Evolutionary conservation across 345 rosid species (phyloP).

Genomic region (Lepidium didymum): DNA sequence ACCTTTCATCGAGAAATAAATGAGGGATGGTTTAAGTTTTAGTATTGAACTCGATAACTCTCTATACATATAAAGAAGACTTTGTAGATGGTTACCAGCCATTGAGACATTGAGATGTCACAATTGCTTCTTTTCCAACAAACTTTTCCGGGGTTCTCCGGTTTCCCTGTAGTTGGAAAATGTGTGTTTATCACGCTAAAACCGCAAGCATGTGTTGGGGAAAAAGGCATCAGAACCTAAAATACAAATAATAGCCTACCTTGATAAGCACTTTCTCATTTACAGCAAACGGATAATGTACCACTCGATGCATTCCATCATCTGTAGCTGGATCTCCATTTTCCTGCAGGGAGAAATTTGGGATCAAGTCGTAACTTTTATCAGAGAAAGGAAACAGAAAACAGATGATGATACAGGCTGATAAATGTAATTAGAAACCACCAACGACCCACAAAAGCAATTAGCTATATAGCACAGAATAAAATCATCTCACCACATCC

Average conservation of each 20-base stretch:
- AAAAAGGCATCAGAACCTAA: neutral
- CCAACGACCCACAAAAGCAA: neutral
- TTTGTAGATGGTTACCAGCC: conserved; percentile 57
- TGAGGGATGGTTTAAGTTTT: neutral
- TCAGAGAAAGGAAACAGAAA: neutral
- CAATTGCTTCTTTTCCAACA: conserved; percentile 95
- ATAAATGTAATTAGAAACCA: neutral
- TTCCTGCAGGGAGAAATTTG: conserved; percentile 41
- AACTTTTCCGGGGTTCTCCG: conserved; percentile 90
- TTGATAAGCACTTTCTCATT: conserved; percentile 91
- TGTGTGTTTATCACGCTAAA: neutral
- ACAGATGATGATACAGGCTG: neutral
- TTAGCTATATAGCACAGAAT: conserved; percentile 36
- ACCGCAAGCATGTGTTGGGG: neutral
- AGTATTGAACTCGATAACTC: neutral
- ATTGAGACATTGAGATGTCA: conserved; percentile 95
- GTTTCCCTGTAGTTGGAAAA: conserved; percentile 61
- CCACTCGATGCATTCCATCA: conserved; percentile 61
- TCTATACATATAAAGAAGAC: neutral
- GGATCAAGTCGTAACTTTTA: neutral
- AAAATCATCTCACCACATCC: conserved; percentile 54
- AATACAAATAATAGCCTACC: conserved; percentile 35
- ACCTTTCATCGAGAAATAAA: conserved; percentile 43
- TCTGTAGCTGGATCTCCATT: conserved; percentile 63
- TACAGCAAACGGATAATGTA: conserved; percentile 86